Evolutionary conservation across 768 basidiomycete species (phyloP).

Genomic region (Porphyrellus cyaneotinctus): DNA sequence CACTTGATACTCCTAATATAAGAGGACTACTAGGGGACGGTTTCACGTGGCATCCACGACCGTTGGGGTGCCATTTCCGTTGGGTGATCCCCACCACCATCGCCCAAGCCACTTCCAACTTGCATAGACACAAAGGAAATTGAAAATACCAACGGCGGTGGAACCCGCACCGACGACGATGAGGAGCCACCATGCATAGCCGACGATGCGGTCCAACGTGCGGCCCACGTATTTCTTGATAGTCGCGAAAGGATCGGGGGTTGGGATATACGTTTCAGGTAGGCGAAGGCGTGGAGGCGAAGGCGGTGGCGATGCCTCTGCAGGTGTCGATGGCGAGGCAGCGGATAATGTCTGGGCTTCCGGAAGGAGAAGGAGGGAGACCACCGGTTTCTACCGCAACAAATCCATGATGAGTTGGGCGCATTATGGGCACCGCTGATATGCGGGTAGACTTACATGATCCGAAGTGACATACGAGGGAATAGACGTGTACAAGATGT

Average conservation of each 20-base stretch:
- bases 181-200: slow-evolving; percentile 75
- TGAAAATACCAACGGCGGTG: slow-evolving; percentile 62
- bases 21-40: too few relatives aligned
- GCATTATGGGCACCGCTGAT: neutral
- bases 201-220: slow-evolving; percentile 66
- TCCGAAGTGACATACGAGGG: slow-evolving; percentile 87
- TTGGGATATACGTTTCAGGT: slow-evolving; percentile 47
- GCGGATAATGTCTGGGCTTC: slow-evolving; percentile 29
- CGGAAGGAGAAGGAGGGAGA: slow-evolving; percentile 66
- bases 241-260: slow-evolving; percentile 48
- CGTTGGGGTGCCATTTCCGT: slow-evolving; percentile 4
- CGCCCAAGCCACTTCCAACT: slow-evolving; percentile 60
- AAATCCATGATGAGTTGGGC: neutral
- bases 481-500: slow-evolving; percentile 72
- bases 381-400: slow-evolving; percentile 73
- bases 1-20: too few relatives aligned
- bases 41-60: slow-evolving; percentile 17
- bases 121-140: slow-evolving; percentile 64
- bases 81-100: slow-evolving; percentile 14
- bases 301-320: slow-evolving; percentile 23
- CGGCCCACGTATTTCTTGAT: slow-evolving; percentile 66
- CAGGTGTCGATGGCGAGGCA: slow-evolving; percentile 8
- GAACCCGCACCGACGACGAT: slow-evolving; percentile 76
- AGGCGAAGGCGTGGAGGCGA: slow-evolving; percentile 45
- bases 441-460: slow-evolving; percentile 54